Base-by-base conservation (phyloP, 805 yeast genomes). In the Yamadazyma olivae region DNA sequence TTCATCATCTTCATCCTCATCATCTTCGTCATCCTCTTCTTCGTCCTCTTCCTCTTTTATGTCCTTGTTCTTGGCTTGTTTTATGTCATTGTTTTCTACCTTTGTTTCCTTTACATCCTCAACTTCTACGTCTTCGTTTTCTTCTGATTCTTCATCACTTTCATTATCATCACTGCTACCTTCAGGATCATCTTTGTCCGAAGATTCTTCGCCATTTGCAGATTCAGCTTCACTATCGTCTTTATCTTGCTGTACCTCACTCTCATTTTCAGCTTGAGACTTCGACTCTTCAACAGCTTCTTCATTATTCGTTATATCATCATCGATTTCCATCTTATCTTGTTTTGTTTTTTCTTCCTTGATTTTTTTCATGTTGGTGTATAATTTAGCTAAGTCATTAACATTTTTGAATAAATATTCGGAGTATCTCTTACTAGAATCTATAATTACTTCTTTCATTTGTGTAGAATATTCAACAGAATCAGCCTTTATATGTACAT, bases 391-490 rank as follows among this genome's bases (percentile, higher is more conserved):
- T 37, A 43, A 39, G 25, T 54, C 58, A 31, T 54, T 51, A 19
- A 57, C 43, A 30, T 49, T 50, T 20, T 48, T 50, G 8, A 54
- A 34, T 33, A 58, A 39, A 9, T 40, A 35, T 17, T 45, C 44
- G 1, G 51, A 43, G 33, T 57, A 57, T 25, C 39, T 36, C 30
- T 38, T 32, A 1, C 52, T 38, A 3, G 57, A 50, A 5, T 49
- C 46, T 7, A 56, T 43, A 1, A 59, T 48, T 3, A 54, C 46
- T 13, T 44, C 39, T 33, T 50, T 55, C 39, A 60, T 45, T 7
- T 35, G 39, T 24, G 33, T 36, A 17, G 50, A 53, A 40, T 48
- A 56, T 26, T 40, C 36, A 10, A 44, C 45, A 15, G 46, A 36
- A 24, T 45, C 41, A n/a, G 48, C 49, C 18, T 46, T 44, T 8